A percentile compares a stretch with the other conserved stretches of the same genome.
phyloP scores from a whole-genome alignment of 2,329 filamentous ascomycete genomes.

The Tothia fuscella region DNA sequence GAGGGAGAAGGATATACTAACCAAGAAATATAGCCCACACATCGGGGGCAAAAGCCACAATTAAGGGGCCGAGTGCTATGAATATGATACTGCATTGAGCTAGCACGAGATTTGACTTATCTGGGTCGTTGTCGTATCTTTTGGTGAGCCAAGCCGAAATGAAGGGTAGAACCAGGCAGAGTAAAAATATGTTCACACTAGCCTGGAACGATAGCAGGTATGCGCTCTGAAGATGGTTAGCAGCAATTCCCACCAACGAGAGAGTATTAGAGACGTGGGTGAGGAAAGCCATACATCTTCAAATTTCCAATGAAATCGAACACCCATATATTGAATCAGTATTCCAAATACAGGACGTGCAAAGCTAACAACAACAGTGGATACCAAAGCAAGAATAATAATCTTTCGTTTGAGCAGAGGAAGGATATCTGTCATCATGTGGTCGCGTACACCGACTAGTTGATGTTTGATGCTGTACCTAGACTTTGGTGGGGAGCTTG shows the following conservation, averaged over 20 bases:
- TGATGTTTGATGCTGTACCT: background rate
- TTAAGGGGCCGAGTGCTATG: background rate
- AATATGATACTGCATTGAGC: background rate
- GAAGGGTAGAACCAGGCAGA: background rate
- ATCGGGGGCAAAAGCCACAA: background rate
- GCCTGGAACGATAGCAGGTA: constrained; percentile 1
- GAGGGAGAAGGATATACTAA: background rate
- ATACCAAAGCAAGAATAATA: constrained; percentile 1
- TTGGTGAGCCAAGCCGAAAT: background rate
- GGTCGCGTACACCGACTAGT: background rate
- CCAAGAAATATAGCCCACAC: background rate
- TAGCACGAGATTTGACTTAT: constrained; percentile 1
- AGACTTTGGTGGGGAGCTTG: background rate
- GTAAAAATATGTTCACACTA: background rate
- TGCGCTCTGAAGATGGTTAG: background rate
- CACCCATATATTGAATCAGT: constrained; percentile 4
- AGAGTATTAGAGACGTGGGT: background rate
- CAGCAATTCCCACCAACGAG: background rate
- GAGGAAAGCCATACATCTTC: background rate
- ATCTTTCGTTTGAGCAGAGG: background rate
- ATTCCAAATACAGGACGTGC: background rate
- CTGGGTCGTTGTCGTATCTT: constrained; percentile 1
- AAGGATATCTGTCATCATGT: background rate
- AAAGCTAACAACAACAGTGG: constrained; percentile 1
- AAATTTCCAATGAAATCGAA: background rate